Evolutionary conservation across 2,329 filamentous ascomycete genomes (phyloP).

Genomic region (Apiospora marii): DNA sequence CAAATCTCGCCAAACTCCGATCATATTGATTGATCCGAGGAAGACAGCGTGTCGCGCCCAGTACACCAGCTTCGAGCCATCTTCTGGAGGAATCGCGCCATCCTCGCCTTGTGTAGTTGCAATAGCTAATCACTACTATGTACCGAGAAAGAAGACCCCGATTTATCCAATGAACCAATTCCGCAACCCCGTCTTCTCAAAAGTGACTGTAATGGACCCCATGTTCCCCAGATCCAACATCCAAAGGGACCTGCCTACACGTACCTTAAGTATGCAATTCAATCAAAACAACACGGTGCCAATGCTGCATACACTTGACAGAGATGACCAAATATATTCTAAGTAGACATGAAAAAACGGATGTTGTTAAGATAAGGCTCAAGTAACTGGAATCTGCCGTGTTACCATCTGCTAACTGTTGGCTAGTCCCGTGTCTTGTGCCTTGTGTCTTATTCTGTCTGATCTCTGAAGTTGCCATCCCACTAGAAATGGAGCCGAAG

Average conservation of each 20-base stretch:
- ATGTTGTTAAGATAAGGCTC: no score
- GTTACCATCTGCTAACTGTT: no score
- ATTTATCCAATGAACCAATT: slow-evolving; percentile 59
- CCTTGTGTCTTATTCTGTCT: background rate
- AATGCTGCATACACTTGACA: no score
- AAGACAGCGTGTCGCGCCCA: background rate
- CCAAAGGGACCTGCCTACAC: no score
- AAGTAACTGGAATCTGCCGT: no score
- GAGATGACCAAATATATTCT: no score
- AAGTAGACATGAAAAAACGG: no score
- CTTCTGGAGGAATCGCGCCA: slow-evolving; percentile 90
- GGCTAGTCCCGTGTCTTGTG: background rate
- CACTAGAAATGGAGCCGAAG: background rate
- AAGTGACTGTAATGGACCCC: background rate
- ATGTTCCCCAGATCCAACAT: background rate
- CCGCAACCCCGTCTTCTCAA: background rate
- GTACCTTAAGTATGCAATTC: no score
- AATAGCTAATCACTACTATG: no score
- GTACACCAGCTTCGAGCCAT: slow-evolving; percentile 71
- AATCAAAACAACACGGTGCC: no score
- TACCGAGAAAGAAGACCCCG: slow-evolving; percentile 83
- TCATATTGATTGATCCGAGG: background rate
- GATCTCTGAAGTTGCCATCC: background rate
- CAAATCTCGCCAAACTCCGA: slow-evolving; percentile 1
- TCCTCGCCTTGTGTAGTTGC: slow-evolving; percentile 84